Percentiles rank a stretch among this genome's conserved stretches.
Evolutionary conservation across 2,329 filamentous ascomycete genomes (phyloP).

Genomic region (Calonectria henricotiae): DNA sequence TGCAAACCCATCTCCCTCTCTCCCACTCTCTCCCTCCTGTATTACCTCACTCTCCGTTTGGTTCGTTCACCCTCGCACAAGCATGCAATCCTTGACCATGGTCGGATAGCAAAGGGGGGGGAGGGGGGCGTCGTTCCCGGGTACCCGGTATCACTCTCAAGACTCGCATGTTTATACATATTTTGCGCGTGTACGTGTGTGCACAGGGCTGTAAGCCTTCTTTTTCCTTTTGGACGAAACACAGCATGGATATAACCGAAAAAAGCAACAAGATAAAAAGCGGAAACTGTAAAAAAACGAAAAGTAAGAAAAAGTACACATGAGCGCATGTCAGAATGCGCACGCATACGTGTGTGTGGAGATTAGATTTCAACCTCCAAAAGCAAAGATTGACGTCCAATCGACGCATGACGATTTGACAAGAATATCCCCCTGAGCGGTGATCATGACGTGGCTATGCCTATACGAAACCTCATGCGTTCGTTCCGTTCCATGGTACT

Average conservation of each 20-base stretch:
- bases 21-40: neutral
- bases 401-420: neutral
- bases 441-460: constrained; percentile 17
- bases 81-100: neutral
- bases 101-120: neutral
- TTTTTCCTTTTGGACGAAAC: neutral
- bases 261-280: no score
- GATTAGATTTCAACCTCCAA: constrained; percentile 5
- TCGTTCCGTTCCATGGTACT: neutral
- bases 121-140: neutral
- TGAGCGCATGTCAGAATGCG: constrained; percentile 10
- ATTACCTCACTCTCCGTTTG: neutral
- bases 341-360: neutral
- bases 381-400: neutral
- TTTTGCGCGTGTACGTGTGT: neutral
- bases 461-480: neutral
- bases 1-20: neutral
- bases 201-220: no score
- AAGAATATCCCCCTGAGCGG: neutral
- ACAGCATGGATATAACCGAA: neutral
- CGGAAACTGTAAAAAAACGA: neutral
- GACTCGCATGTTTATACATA: neutral
- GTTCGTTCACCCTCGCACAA: neutral
- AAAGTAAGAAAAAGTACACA: neutral
- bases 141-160: constrained; percentile 4